These are phyloP conservation scores for Suillus ampliporus DNA, from an alignment of 768 basidiomycete genomes.

Conservation along the genomic window DNA sequence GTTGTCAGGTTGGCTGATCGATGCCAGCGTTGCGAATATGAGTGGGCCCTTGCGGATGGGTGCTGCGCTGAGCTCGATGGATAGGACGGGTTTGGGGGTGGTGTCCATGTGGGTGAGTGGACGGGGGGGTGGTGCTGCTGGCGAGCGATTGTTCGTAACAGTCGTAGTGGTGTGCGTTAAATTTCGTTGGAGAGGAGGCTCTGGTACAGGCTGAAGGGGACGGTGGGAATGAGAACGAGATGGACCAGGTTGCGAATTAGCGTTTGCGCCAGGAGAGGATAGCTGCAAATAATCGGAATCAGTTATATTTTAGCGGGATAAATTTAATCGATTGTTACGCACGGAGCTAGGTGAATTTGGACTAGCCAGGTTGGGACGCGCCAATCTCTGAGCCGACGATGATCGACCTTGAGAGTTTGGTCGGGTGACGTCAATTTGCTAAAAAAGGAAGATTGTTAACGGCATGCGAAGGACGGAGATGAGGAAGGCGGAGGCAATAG, in stretches of 20 bases:
- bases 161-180: constrained; percentile 11
- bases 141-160: constrained; percentile 12
- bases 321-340: constrained; percentile 26
- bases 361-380: too few relatives aligned
- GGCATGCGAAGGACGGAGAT: constrained; percentile 9
- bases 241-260: neutral
- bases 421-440: constrained; percentile 36
- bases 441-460: constrained; percentile 20
- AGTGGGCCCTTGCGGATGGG: constrained; percentile 55
- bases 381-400: constrained; percentile 11
- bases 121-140: constrained; percentile 17
- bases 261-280: neutral
- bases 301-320: constrained; percentile 13
- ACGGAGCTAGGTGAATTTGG: constrained; percentile 21
- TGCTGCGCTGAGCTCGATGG: constrained; percentile 21
- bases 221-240: too few relatives aligned
- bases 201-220: too few relatives aligned
- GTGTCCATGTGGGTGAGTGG: constrained; percentile 32
- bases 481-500: neutral
- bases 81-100: too few relatives aligned
- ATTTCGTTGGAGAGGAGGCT: constrained; percentile 19
- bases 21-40: constrained; percentile 69
- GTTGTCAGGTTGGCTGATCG: constrained; percentile 26
- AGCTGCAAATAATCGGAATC: constrained; percentile 23
- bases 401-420: constrained; percentile 19